A percentile compares a stretch with the other conserved stretches of the same genome.
Evolutionary conservation across 1,139 yeast species (phyloP).

Genomic region (Debaryomycetaceae sp.): DNA sequence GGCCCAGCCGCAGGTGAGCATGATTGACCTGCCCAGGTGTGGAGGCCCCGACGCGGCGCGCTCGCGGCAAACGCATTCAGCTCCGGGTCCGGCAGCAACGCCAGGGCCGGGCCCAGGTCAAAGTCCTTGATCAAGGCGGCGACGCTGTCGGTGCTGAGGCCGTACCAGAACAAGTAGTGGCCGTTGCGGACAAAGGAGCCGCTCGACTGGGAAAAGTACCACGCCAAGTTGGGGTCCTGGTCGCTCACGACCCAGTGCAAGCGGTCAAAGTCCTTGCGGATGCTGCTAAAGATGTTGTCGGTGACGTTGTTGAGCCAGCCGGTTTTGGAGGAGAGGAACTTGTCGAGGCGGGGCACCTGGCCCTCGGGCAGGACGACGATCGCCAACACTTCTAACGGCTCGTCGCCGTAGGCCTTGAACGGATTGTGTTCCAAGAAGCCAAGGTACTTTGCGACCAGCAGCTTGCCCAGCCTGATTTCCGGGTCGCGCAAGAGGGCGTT

Average conservation of each 20-base stretch:
- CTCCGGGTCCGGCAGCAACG: slow-evolving; percentile 29
- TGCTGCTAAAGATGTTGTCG: slow-evolving; percentile 81
- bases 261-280: slow-evolving; percentile 60
- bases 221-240: slow-evolving; percentile 79
- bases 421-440: slow-evolving; percentile 51
- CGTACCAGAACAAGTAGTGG: slow-evolving; percentile 89
- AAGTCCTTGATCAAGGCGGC: slow-evolving; percentile 59
- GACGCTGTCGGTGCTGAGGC: slow-evolving; percentile 57
- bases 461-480: slow-evolving; percentile 58
- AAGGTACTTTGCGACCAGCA: slow-evolving; percentile 75
- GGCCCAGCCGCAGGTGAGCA: too few relatives aligned
- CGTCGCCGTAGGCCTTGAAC: slow-evolving; percentile 87
- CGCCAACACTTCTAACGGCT: slow-evolving; percentile 89
- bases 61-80: slow-evolving; percentile 30
- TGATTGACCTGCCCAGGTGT: slow-evolving; percentile 9
- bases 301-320: slow-evolving; percentile 98
- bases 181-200: slow-evolving; percentile 92
- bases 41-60: slow-evolving; percentile 32
- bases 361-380: slow-evolving; percentile 60
- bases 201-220: slow-evolving; percentile 89
- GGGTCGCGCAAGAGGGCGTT: slow-evolving; percentile 68
- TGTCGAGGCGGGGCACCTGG: slow-evolving; percentile 43
- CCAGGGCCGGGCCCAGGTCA: slow-evolving; percentile 28
- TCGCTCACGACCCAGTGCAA: slow-evolving; percentile 88
- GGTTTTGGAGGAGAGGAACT: slow-evolving; percentile 74